Evolutionary conservation across 495 filamentous ascomycete species (phyloP).

Genomic region (Letharia columbiana): DNA sequence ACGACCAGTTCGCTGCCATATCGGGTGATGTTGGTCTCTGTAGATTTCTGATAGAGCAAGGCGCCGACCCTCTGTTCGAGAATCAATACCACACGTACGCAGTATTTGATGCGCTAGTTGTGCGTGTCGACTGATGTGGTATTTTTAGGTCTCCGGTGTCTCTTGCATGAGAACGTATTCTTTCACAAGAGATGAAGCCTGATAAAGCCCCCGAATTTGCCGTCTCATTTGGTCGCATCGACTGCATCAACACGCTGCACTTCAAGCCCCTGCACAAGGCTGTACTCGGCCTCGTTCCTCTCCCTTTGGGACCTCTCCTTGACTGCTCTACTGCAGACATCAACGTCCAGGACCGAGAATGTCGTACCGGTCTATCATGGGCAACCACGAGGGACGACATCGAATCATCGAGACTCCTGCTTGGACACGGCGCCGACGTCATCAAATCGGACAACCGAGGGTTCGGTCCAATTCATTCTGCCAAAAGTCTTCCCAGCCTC

Average conservation of each 20-base stretch:
- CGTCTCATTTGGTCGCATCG: not conserved
- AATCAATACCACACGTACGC: too few species aligned
- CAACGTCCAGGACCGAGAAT: not conserved
- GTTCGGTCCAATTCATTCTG: not conserved
- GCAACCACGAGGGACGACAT: not conserved
- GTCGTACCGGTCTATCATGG: not conserved
- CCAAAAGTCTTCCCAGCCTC: not conserved
- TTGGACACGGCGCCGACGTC: not conserved
- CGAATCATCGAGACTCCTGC: not conserved
- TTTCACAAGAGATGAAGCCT: not conserved
- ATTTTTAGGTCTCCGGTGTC: not conserved
- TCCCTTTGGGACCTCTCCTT: not conserved
- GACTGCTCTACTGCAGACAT: not conserved
- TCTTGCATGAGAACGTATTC: not conserved
- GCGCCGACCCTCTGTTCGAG: too few species aligned
- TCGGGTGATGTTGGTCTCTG: too few species aligned
- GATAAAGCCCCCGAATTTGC: not conserved
- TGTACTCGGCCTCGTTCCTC: not conserved
- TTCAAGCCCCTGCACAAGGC: not conserved
- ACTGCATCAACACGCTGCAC: not conserved
- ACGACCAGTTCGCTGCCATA: too few species aligned
- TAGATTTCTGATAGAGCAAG: too few species aligned
- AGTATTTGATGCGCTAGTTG: conserved; percentile 4
- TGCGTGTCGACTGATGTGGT: not conserved
- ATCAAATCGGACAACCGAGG: not conserved